Base-by-base conservation (phyloP, 176 grass and related monocot species). In the Aegilops umbellulata region DNA sequence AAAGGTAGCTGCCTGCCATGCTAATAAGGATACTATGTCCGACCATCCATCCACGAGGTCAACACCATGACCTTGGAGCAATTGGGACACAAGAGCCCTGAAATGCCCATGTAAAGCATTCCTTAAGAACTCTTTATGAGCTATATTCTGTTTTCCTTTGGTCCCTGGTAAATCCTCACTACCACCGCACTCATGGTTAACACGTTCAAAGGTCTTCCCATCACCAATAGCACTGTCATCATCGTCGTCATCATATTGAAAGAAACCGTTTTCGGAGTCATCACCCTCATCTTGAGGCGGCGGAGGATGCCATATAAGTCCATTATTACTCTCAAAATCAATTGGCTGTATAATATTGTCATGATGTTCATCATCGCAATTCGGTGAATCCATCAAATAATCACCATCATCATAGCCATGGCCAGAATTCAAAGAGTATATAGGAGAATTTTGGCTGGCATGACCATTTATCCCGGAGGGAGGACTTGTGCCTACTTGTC, bases 1-100 rank as follows among this genome's bases (percentile, higher is more conserved):
- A 88, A 92, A 99, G 41, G 80, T 91, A 73, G 94, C 97, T 66
- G 97, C 94, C 66, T 96, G 93, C 97, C 97, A 99, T 69, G 94
- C 86, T 88, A 99, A 85, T 68, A 86, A 92, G 65, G 92, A 83
- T 53, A 99, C 70, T 69, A 99, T 85, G 71, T 94, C 92, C 6
- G 90, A 88, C 97, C 97, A 99, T 36, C 77, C 81, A 36, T 91
- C 83, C 69, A 83, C 74, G 36, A 86, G 69, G 61, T 83, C 74
- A 78, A 98, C 79, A 68, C 93, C 92, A 86, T 98, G 89, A 26
- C 92, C 97, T 90, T 88, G 84, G 69, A 99, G 88, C 68, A 99
- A 88, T 24, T 99, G 94, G 6, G 94, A 87, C 20, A 96, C 90
- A 6, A 99, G 97, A 86, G 92, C 97, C 80, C 88, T 88, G 26